Percentiles rank a stretch among this genome's conserved stretches.
phyloP scores from a whole-genome alignment of 345 rosid species.

The Populus ilicifolia region DNA sequence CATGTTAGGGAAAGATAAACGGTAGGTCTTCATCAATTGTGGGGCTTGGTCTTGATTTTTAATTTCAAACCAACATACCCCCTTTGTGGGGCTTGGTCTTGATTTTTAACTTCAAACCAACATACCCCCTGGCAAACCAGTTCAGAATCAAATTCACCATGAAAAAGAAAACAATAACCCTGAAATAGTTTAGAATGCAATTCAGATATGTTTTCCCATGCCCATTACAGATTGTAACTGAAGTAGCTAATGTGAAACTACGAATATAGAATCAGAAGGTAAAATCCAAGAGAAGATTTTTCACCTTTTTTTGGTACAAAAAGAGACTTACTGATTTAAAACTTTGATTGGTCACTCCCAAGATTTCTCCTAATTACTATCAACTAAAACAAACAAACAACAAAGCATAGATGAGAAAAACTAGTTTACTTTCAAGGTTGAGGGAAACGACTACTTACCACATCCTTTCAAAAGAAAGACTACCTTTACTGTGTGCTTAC shows the following conservation, averaged over 20 bases:
- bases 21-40: conserved; percentile 67
- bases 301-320: background rate
- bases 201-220: conserved; percentile 15
- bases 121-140: conserved; percentile 96
- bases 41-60: conserved; percentile 89
- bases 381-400: background rate
- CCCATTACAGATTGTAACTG: background rate
- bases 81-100: conserved; percentile 93
- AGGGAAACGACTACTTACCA: too few relatives aligned
- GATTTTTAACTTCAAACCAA: conserved; percentile 92
- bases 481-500: background rate
- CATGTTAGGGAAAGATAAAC: conserved; percentile 55
- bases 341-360: background rate
- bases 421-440: too few relatives aligned
- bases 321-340: background rate
- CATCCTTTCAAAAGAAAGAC: too few relatives aligned
- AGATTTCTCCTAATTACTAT: background rate
- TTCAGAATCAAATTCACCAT: conserved; percentile 54
- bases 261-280: background rate
- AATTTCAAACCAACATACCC: conserved; percentile 95
- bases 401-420: background rate
- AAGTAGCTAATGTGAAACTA: background rate
- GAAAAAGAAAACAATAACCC: conserved; percentile 31
- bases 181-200: conserved; percentile 23
- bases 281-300: background rate